phyloP scores from a whole-genome alignment of 805 yeast species.

The Starmerella vitae region DNA sequence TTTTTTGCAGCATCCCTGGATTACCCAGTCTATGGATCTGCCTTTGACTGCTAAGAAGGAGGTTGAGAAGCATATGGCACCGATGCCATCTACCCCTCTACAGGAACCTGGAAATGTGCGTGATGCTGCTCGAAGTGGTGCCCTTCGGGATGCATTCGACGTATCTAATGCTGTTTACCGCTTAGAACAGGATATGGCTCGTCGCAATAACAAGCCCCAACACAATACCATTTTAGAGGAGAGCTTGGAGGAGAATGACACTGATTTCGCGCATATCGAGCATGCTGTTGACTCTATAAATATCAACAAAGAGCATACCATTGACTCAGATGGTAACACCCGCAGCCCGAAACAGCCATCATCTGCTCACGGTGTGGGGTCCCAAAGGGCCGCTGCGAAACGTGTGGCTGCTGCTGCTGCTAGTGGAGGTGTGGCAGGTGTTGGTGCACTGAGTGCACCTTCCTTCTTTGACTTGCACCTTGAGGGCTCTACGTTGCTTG shows the following conservation, averaged over 20 bases:
- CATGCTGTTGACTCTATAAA: slow-evolving; percentile 11
- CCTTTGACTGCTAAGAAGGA: slow-evolving; percentile 7
- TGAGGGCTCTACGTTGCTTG: slow-evolving; percentile 50
- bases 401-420: slow-evolving; percentile 6
- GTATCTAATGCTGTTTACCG: slow-evolving; percentile 77
- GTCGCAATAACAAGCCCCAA: slow-evolving; percentile 20
- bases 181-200: slow-evolving; percentile 48
- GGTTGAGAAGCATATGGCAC: slow-evolving; percentile 6
- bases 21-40: slow-evolving; percentile 27
- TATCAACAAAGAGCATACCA: slow-evolving; percentile 1
- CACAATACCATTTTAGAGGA: slow-evolving; percentile 23
- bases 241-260: slow-evolving; percentile 27
- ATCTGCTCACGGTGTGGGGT: slow-evolving; percentile 6
- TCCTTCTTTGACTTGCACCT: slow-evolving; percentile 42
- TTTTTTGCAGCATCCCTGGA: slow-evolving; percentile 67
- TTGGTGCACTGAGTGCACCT: not conserved
- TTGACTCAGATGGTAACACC: not conserved
- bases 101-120: slow-evolving; percentile 19
- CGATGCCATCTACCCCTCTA: slow-evolving; percentile 14
- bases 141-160: slow-evolving; percentile 75
- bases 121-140: slow-evolving; percentile 56
- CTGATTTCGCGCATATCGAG: slow-evolving; percentile 16
- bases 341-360: not conserved
- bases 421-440: not conserved
- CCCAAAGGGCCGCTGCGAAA: slow-evolving; percentile 14